Conservation (phyloP, 75 land plant genomes). For the Isoetes taiwanensis region DNA sequence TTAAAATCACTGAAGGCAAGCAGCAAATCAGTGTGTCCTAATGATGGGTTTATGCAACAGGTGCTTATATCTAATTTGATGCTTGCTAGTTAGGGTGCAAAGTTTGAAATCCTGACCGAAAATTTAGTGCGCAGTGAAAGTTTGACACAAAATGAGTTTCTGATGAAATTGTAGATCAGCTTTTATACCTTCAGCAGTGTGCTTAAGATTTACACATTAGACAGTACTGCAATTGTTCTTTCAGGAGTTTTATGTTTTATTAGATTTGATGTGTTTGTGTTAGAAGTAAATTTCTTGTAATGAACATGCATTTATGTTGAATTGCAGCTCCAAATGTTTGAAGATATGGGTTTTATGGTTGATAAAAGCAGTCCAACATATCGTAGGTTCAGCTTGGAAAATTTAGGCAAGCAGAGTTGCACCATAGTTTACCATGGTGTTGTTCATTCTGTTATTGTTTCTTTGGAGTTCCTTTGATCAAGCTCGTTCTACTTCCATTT, state of each 20-base stretch:
- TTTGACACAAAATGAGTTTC: too few relatives aligned
- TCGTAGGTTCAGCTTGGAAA: conserved; percentile 68
- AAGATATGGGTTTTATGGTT: conserved; percentile 83
- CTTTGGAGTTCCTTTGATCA: too few relatives aligned
- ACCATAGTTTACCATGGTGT: too few relatives aligned
- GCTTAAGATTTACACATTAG: too few relatives aligned
- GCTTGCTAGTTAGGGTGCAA: conserved; percentile 3
- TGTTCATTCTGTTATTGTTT: neutral
- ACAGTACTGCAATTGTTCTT: too few relatives aligned
- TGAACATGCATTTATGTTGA: too few relatives aligned
- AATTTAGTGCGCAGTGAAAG: too few relatives aligned
- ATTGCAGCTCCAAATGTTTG: conserved; percentile 92
- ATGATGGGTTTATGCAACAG: conserved; percentile 94
- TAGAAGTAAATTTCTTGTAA: too few relatives aligned
- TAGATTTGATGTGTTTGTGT: too few relatives aligned
- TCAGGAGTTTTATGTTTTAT: too few relatives aligned
- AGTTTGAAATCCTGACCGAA: neutral
- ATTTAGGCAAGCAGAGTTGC: conserved; percentile 71
- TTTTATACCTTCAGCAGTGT: too few relatives aligned
- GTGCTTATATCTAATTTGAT: conserved; percentile 17
- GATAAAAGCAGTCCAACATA: conserved; percentile 52
- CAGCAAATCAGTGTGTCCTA: conserved; percentile 61
- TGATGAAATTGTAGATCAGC: too few relatives aligned
- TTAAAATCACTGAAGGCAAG: conserved; percentile 51
- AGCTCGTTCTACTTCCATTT: neutral